Evolutionary conservation across 208 protist species (phyloP).

Genomic region (Trypanosoma theileri): DNA sequence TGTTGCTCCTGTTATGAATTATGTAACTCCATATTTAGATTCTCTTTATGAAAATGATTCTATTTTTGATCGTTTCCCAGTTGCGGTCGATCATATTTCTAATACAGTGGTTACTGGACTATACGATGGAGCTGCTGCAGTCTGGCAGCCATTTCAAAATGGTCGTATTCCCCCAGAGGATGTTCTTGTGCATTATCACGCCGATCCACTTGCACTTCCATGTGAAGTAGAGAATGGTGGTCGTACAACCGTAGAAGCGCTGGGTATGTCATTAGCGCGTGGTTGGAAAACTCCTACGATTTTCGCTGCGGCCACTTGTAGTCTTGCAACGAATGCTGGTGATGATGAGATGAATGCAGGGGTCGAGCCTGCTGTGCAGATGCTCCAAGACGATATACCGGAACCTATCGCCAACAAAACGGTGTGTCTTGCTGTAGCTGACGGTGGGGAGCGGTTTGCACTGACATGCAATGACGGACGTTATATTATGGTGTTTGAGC

Average conservation of each 20-base stretch:
- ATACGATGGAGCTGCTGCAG: conserved; percentile 81
- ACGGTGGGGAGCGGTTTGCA: conserved; percentile 81
- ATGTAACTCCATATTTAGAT: conserved; percentile 70
- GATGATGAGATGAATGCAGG: no score
- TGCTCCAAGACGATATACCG: conserved; percentile 41
- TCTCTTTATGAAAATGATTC: conserved; percentile 75
- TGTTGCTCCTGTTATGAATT: conserved; percentile 71
- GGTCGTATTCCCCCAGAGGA: conserved; percentile 25
- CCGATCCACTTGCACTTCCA: conserved; percentile 51
- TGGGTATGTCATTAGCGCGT: conserved; percentile 45
- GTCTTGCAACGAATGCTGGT: no score
- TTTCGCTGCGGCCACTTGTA: no score
- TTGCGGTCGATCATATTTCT: conserved; percentile 76
- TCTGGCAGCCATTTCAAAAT: conserved; percentile 79
- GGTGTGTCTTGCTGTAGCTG: conserved; percentile 63
- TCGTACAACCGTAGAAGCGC: conserved; percentile 27
- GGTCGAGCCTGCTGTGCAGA: conserved; percentile 1
- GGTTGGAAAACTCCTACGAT: conserved; percentile 28
- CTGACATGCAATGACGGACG: conserved; percentile 74
- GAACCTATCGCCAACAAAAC: conserved; percentile 82
- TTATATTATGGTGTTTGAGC: conserved; percentile 78
- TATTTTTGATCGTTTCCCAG: conserved; percentile 86
- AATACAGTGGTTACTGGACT: conserved; percentile 80
- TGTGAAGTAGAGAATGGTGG: conserved; percentile 36
- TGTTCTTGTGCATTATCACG: conserved; percentile 64